Evolutionary conservation across 345 rosid genomes (phyloP), one percentile per base, ranked within the genome.

Genomic region (Camelina neglecta): DNA sequence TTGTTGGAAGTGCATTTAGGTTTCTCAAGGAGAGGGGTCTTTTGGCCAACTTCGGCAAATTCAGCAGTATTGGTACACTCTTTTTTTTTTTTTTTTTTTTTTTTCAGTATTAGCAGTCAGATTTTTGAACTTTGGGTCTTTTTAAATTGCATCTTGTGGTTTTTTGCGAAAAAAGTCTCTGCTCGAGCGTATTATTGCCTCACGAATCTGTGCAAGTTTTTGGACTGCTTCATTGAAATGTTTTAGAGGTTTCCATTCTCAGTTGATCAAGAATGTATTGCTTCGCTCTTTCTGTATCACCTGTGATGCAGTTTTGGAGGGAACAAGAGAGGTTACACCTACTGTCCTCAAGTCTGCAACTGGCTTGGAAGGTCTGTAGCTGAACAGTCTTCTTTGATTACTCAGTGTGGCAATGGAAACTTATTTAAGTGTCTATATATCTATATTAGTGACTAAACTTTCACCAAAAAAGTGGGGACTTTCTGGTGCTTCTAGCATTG

Each of bases 391-490:
- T 23, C 41, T 57, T 55, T 67, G 47, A 45, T 45, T 57, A 15
- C 11, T 68, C 29, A 15, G 11, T 31, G 50, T 71, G 13, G 23
- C 60, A 3, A 20, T 58, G 26, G 2, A 64, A 29, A 26, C 66
- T 65, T 21, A 45, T 23, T 48, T 48, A 12, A 48, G 18, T 68
- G 11, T 69, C 13, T 62, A 1, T 79, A 10, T 9, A 1, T 79
- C 6, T 9, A 56, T 7, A 51, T 76, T 80, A 93, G 97, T 79
- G 65, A 68, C 87, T 38, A 84, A 84, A 79, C 83, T 93, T 70
- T 80, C 97, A 13, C 97, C 98, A 0, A 90, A 93, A 81, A 93
- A 93, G 80, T 91, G 97, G 97, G 98, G 98, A 21, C 65, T 58
- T 51, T 41, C 57, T 71, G 59, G 89, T 78, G 76, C 63, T 79